Evolutionary conservation across 2,329 filamentous ascomycete genomes (phyloP), one percentile per base, ranked within the genome.

Genomic region (Botrytis pseudocinerea): DNA sequence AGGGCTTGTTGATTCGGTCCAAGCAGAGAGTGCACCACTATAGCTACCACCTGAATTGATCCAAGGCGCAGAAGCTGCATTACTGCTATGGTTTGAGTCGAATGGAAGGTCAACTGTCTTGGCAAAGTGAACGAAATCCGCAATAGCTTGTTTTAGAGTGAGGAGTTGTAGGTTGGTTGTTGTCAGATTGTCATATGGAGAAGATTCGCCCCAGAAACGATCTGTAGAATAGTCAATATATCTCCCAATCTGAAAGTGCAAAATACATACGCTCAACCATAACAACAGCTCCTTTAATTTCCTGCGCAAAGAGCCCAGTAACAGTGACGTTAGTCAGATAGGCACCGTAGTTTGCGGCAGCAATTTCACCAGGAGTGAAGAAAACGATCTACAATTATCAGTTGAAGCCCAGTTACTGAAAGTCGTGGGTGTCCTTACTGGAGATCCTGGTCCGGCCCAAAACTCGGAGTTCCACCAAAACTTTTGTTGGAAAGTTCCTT

Each of bases 161-260:
- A 90, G 81, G 63, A 86, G 85, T 75, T 86, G 84, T 72, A 90
- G 79, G 57, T 85, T 88, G 75, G 86, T 83, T 1, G 87, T 85
- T 0, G 85, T 86, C 54, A 88, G 81, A 22, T 84, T 79, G 14
- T 81, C 76, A 75, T 84, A 89, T 0, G 88, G 88, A 4, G 85
- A 85, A 10, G 87, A 89, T 25, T 83, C 82, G 6, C 88, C 88
- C 85, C 85, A 90, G 79, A 88, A 90, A 20, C 88, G 84, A 77
- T 90, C 85, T 86, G 22, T 8, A 35, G 22, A 8, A 28, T 32
- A 35, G 28, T 48, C 5, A 32, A 44, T 6, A 54, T 16, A 59
- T 59, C 38, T 60, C 22, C 32, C 62, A 28, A 28, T 16, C 35
- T 51, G 28, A 38, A 22, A 57, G 12, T 16, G 5, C 51, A 62